Evolutionary conservation across 2,329 filamentous ascomycete genomes (phyloP).

Genomic region (Penicillium fuscoglaucum): DNA sequence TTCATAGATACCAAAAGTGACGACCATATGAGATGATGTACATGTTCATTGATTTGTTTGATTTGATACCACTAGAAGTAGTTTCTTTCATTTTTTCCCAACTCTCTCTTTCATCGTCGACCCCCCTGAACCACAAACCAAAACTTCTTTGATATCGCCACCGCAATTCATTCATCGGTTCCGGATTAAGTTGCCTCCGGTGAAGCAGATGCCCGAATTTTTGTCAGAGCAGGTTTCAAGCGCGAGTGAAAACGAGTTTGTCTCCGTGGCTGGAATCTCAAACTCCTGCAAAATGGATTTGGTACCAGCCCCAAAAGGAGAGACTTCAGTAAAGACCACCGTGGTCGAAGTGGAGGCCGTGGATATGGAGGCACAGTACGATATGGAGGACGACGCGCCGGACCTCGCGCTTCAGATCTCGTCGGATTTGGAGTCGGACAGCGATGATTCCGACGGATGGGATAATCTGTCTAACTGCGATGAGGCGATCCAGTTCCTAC

Average conservation of each 20-base stretch:
- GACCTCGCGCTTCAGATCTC: constrained; percentile 33
- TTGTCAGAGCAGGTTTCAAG: constrained; percentile 19
- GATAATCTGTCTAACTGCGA: constrained; percentile 65
- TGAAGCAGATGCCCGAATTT: constrained; percentile 30
- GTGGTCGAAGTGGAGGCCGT: constrained; percentile 40
- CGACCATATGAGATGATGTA: constrained; percentile 28
- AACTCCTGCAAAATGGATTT: constrained; percentile 41
- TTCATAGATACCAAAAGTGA: constrained; percentile 35
- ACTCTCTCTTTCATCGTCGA: neutral
- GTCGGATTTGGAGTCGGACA: constrained; percentile 39
- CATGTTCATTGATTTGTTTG: constrained; percentile 24
- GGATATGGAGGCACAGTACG: constrained; percentile 23
- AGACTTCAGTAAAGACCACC: constrained; percentile 37
- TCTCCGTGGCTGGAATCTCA: constrained; percentile 36
- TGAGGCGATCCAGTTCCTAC: constrained; percentile 61
- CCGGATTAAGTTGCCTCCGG: constrained; percentile 36
- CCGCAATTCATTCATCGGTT: constrained; percentile 18
- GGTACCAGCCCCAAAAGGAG: constrained; percentile 36
- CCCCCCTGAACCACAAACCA: constrained; percentile 1
- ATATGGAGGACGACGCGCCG: constrained; percentile 27
- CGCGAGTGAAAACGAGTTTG: constrained; percentile 24
- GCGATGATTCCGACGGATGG: constrained; percentile 51
- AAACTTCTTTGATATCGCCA: constrained; percentile 21
- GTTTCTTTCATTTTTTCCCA: neutral
- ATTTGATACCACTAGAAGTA: constrained; percentile 36